A percentile compares a stretch with the other conserved stretches of the same genome.
phyloP scores from a whole-genome alignment of 116 monocot genomes.

The Cymodocea nodosa region DNA sequence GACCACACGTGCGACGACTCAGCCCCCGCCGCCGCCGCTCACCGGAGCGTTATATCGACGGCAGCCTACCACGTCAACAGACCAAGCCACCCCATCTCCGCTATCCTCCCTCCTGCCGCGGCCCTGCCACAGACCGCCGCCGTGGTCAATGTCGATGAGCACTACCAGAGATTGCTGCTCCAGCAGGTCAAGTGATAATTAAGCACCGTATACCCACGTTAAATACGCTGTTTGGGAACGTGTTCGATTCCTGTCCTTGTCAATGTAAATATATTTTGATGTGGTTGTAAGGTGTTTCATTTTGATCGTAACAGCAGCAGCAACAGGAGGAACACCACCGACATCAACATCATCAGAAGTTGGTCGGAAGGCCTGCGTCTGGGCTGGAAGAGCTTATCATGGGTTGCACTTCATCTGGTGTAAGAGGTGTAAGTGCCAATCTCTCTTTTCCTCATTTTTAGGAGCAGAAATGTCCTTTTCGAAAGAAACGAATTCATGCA shows the following conservation, averaged over 20 bases:
- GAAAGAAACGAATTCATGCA: too few relatives aligned
- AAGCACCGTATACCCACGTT: too few relatives aligned
- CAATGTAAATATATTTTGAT: too few relatives aligned
- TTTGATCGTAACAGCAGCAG: too few relatives aligned
- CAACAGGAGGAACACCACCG: slow-evolving; percentile 9
- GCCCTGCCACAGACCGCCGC: slow-evolving; percentile 38
- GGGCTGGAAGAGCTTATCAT: slow-evolving; percentile 82
- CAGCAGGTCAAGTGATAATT: too few relatives aligned
- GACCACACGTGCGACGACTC: slow-evolving; percentile 14
- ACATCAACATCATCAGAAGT: slow-evolving; percentile 34
- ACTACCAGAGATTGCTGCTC: slow-evolving; percentile 41
- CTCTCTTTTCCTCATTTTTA: neutral
- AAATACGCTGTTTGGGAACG: too few relatives aligned
- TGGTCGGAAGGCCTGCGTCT: slow-evolving; percentile 41
- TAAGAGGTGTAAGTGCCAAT: slow-evolving; percentile 41
- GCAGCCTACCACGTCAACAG: slow-evolving; percentile 38
- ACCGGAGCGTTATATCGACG: neutral
- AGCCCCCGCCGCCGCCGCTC: slow-evolving; percentile 9
- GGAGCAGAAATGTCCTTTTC: too few relatives aligned
- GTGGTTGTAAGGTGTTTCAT: too few relatives aligned
- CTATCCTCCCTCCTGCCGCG: slow-evolving; percentile 24
- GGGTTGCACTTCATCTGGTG: slow-evolving; percentile 60
- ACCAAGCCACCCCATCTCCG: slow-evolving; percentile 43
- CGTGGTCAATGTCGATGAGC: slow-evolving; percentile 44
- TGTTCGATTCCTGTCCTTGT: too few relatives aligned